Percentiles rank a stretch among this genome's conserved stretches.
phyloP scores from a whole-genome alignment of 2,329 filamentous ascomycete genomes.

The Cladosporium sp. region DNA sequence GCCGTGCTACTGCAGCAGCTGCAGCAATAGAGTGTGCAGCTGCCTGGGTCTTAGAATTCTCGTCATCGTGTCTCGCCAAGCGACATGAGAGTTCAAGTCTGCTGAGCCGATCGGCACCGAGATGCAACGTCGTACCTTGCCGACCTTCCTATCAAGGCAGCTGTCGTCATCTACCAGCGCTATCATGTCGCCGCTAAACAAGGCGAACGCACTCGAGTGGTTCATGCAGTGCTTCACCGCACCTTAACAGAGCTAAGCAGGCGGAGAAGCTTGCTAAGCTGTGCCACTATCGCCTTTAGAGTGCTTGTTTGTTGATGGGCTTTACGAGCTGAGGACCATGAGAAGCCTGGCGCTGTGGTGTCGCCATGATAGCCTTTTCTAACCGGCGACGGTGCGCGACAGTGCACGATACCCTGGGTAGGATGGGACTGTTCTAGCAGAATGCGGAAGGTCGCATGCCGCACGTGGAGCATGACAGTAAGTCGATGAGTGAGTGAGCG shows the following conservation, averaged over 20 bases:
- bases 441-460: constrained; percentile 6
- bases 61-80: neutral
- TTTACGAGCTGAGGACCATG: neutral
- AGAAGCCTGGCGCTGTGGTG: neutral
- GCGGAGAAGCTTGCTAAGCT: constrained; percentile 4
- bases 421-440: neutral
- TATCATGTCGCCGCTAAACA: neutral
- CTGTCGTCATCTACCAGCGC: neutral
- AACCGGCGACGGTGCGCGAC: neutral
- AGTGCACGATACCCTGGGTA: neutral
- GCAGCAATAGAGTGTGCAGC: neutral
- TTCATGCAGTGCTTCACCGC: neutral
- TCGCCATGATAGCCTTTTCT: neutral
- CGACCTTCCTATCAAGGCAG: neutral
- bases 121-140: constrained; percentile 10
- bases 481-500: neutral
- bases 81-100: neutral
- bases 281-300: neutral
- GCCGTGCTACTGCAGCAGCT: neutral
- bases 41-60: neutral
- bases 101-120: neutral
- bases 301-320: constrained; percentile 2
- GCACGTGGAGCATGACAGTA: neutral
- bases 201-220: neutral
- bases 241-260: neutral